Conservation (phyloP, 108 stramenopile species). For the Pseudonitzschia delicatissima region DNA sequence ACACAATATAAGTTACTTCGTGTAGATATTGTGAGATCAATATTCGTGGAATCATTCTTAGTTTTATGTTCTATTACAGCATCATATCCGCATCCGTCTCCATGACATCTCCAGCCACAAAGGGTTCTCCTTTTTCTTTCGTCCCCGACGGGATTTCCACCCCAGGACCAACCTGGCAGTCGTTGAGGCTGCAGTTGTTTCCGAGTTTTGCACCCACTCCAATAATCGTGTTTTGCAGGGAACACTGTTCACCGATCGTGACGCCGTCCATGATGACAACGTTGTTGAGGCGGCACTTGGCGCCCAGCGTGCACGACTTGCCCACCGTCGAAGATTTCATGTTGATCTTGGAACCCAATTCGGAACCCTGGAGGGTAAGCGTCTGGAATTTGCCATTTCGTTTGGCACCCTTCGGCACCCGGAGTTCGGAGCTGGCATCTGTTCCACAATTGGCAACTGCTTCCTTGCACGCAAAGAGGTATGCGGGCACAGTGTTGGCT, state of each 20-base stretch:
- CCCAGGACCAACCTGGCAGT: slow-evolving; percentile 78
- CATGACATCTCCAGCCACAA: slow-evolving; percentile 31
- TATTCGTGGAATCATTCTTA: no score
- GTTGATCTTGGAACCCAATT: slow-evolving; percentile 68
- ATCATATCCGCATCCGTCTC: slow-evolving; percentile 5
- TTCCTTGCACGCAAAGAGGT: slow-evolving; percentile 73
- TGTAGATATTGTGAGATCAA: no score
- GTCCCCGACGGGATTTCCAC: slow-evolving; percentile 50
- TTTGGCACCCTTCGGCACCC: slow-evolving; percentile 24
- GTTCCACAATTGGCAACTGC: slow-evolving; percentile 38
- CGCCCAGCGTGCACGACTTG: slow-evolving; percentile 45
- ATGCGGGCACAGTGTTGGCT: slow-evolving; percentile 58
- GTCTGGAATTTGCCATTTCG: slow-evolving; percentile 65
- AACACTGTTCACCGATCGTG: slow-evolving; percentile 62
- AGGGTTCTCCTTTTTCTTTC: slow-evolving; percentile 72
- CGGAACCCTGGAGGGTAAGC: slow-evolving; percentile 46
- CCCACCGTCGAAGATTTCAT: slow-evolving; percentile 76
- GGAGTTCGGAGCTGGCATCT: slow-evolving; percentile 2
- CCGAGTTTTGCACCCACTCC: slow-evolving; percentile 60
- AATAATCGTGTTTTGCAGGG: slow-evolving; percentile 77
- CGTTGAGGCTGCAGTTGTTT: slow-evolving; percentile 80
- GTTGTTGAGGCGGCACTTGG: slow-evolving; percentile 76
- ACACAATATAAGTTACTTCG: no score
- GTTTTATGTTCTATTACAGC: slow-evolving; percentile 1
- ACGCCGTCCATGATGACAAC: slow-evolving; percentile 80